Evolutionary conservation across 2,329 filamentous ascomycete species (phyloP).

Genomic region (Neospermospora avenae): DNA sequence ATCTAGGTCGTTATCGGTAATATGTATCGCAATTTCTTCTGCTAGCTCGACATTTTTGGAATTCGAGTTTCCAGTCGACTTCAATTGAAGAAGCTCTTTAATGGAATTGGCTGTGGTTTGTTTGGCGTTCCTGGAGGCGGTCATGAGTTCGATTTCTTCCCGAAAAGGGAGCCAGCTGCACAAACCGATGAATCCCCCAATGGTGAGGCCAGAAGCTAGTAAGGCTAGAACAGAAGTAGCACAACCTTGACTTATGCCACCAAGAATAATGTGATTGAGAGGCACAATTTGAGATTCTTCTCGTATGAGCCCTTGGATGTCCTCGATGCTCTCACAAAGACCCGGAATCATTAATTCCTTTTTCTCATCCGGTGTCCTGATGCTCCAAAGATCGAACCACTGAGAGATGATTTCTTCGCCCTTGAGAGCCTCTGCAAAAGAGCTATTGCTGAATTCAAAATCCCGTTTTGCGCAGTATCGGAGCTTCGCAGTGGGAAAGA

Average conservation of each 20-base stretch:
- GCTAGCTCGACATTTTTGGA: too few species aligned
- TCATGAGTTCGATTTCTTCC: conserved; percentile 9
- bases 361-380: conserved; percentile 38
- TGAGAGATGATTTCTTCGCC: too few species aligned
- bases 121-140: too few species aligned
- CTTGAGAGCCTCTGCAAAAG: too few species aligned
- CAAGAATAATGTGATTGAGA: conserved; percentile 41
- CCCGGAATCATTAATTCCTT: conserved; percentile 44
- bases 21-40: too few species aligned
- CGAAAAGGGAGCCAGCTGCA: conserved; percentile 37
- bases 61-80: too few species aligned
- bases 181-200: conserved; percentile 41
- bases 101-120: background rate
- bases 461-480: conserved; percentile 30
- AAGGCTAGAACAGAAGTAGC: conserved; percentile 41
- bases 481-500: conserved; percentile 25
- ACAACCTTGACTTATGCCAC: conserved; percentile 46
- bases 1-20: too few species aligned
- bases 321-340: conserved; percentile 38
- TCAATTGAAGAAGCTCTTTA: too few species aligned
- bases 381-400: conserved; percentile 52
- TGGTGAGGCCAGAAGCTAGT: conserved; percentile 30
- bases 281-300: conserved; percentile 37
- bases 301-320: conserved; percentile 36
- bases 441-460: conserved; percentile 29